Evolutionary conservation across 164 flowering plant genomes (phyloP), one percentile per base, ranked within the genome.

Genomic region (Malania oleifera): DNA sequence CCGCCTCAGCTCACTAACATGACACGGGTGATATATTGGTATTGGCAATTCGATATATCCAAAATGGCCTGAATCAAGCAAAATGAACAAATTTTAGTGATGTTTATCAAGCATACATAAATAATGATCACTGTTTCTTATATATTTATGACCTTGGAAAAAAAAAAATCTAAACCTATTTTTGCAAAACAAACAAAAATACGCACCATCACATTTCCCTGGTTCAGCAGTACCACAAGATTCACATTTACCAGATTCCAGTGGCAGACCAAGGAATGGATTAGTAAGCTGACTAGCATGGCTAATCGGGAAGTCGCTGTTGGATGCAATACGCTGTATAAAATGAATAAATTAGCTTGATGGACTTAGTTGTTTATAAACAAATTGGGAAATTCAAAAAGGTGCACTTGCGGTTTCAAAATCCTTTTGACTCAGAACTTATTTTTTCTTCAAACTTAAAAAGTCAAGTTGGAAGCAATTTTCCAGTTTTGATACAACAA

Each of bases 161-260:
- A n/a, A n/a, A n/a, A n/a, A n/a, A n/a, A n/a, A n/a, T n/a, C n/a
- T n/a, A n/a, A n/a, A n/a, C n/a, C n/a, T n/a, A n/a, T n/a, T n/a
- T n/a, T n/a, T n/a, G n/a, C 1, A 27, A 40, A 54, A 62, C 13
- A 25, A 43, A 31, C 10, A 19, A 40, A 60, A 5, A 40, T 28
- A 51, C 74, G 22, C 34, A 90, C 99, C 99, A 80, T 93, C 99
- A 67, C 99, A 93, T 62, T 81, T 69, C 28, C 85, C 92, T 31
- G 82, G 77, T 64, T 93, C 99, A 10, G 85, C 73, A 18, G 97
- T 79, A 37, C 98, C 98, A 70, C 98, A 93, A 10, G 98, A 78
- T 66, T 87, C 97, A 60, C 99, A 93, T 65, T 75, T 90, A 2
- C 99, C 99, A 61, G 61, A 76, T 63, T 85, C 97, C 39, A 90